Evolutionary conservation across 306 rosid species (phyloP).

Genomic region (Glycyrrhiza uralensis): DNA sequence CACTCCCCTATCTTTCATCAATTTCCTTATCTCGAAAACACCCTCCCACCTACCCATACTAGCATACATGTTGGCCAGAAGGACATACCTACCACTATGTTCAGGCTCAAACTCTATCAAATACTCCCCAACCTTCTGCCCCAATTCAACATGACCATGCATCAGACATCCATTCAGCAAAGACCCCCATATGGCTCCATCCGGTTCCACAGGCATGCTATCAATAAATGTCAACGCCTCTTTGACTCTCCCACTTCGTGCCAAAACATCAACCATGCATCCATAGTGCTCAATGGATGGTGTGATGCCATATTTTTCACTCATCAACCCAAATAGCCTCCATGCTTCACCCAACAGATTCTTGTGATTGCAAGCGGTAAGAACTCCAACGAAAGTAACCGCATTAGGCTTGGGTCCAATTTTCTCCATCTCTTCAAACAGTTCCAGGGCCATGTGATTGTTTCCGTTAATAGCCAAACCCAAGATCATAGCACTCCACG

Average conservation of each 20-base stretch:
- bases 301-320: constrained; percentile 38
- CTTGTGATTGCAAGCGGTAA: constrained; percentile 54
- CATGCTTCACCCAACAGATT: constrained; percentile 25
- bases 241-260: constrained; percentile 36
- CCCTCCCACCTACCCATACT: constrained; percentile 45
- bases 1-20: constrained; percentile 45
- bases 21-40: constrained; percentile 40
- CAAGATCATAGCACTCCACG: constrained; percentile 48
- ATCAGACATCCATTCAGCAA: constrained; percentile 49
- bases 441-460: constrained; percentile 37
- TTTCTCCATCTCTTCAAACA: constrained; percentile 46
- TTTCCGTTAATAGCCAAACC: constrained; percentile 44
- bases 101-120: constrained; percentile 48
- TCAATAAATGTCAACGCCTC: constrained; percentile 38
- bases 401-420: constrained; percentile 55
- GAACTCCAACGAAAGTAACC: constrained; percentile 51
- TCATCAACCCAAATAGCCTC: constrained; percentile 37
- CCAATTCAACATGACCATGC: constrained; percentile 53
- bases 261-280: constrained; percentile 57
- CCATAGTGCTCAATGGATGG: constrained; percentile 60
- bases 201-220: constrained; percentile 42
- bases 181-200: constrained; percentile 41
- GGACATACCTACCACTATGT: constrained; percentile 53
- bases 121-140: constrained; percentile 41
- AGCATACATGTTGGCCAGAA: constrained; percentile 49